Evolutionary conservation across 1,284 basidiomycete species (phyloP), one percentile per base, ranked within the genome.

Genomic region (Melampsora larici-populina): DNA sequence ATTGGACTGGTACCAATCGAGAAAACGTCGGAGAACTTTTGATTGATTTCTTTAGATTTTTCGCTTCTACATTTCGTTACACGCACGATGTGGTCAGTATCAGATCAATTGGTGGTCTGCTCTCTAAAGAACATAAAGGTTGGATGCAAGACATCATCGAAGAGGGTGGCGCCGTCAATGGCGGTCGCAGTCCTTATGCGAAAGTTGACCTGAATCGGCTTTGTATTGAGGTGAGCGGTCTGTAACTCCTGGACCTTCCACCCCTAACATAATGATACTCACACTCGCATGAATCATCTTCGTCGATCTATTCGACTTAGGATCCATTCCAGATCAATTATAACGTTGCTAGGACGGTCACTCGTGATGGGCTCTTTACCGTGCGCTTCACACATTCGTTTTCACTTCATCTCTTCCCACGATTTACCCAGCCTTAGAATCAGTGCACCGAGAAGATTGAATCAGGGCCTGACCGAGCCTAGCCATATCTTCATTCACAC

Each of bases 21-120:
- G 94, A 99, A 81, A 91, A 89, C 80, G 92, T 98, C 72, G 96
- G 94, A 80, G 95, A 98, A 85, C 86, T 99, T 89, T 87, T 99
- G 83, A 93, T 97, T 83, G 96, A 98, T 84, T 98, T 99, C 84
- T 99, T 97, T 88, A 90, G 92, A 81, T 98, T 94, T 86, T 98
- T 93, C 85, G 91, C 93, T 68, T 91, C 93, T 81, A 94, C 96
- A 83, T 98, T 97, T 85, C 87, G 88, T 79, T 99, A 97, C 85
- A 92, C 92, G 83, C 91, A 90, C n/a, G n/a, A n/a, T n/a, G n/a
- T n/a, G n/a, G n/a, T n/a, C n/a, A n/a, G n/a, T n/a, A n/a, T n/a
- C n/a, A n/a, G n/a, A n/a, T n/a, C n/a, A n/a, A n/a, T n/a, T n/a
- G n/a, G n/a, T n/a, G n/a, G n/a, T n/a, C n/a, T 79, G 91, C 83